These are phyloP conservation scores for Candida boleticola DNA, from an alignment of 805 yeast species.

Conservation along the genomic window DNA sequence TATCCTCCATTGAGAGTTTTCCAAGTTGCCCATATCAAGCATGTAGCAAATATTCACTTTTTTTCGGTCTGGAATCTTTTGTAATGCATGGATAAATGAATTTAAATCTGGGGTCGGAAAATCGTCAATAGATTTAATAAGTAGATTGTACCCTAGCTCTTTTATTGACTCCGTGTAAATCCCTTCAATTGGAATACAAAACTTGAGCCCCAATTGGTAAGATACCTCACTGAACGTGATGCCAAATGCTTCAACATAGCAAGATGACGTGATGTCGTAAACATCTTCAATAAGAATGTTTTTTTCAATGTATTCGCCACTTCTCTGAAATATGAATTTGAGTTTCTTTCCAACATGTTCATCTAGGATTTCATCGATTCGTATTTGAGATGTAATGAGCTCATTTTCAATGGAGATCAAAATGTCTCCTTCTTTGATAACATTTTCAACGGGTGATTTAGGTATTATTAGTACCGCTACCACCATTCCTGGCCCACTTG, in stretches of 20 bases:
- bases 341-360: constrained; percentile 59
- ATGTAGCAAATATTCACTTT: too few species aligned
- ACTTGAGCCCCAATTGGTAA: constrained; percentile 84
- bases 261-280: constrained; percentile 77
- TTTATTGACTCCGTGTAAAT: constrained; percentile 78
- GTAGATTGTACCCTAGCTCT: too few species aligned
- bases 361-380: constrained; percentile 80
- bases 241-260: constrained; percentile 80
- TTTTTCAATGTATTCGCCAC: constrained; percentile 19
- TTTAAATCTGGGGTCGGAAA: constrained; percentile 71
- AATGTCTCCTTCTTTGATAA: constrained; percentile 82
- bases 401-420: constrained; percentile 69
- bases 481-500: constrained; percentile 66
- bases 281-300: constrained; percentile 64
- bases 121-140: constrained; percentile 76
- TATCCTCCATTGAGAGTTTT: too few species aligned
- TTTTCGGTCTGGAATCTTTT: constrained; percentile 69
- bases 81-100: constrained; percentile 75
- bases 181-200: constrained; percentile 80
- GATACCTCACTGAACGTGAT: constrained; percentile 83
- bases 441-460: constrained; percentile 74
- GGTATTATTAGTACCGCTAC: constrained; percentile 83
- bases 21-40: too few species aligned
- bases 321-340: constrained; percentile 64
- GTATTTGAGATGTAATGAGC: constrained; percentile 64